Evolutionary conservation across 2,329 filamentous ascomycete species (phyloP).

Genomic region (Nothomitra cinnamomea): DNA sequence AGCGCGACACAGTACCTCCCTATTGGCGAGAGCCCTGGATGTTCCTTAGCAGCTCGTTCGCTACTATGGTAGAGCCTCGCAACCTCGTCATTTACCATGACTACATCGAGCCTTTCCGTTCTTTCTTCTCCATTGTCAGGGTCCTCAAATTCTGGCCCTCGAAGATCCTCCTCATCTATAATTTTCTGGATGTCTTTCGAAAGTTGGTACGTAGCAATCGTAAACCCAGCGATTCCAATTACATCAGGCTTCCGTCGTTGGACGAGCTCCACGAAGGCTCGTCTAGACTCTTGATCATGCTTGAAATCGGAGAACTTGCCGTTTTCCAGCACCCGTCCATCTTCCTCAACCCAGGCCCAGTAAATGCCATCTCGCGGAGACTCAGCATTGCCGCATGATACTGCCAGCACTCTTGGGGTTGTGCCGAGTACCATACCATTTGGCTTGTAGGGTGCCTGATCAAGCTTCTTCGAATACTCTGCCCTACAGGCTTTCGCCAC

Average conservation of each 20-base stretch:
- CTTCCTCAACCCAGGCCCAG: slow-evolving; percentile 89
- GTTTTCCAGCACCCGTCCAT: slow-evolving; percentile 74
- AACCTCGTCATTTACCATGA: slow-evolving; percentile 91
- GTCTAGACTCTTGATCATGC: slow-evolving; percentile 43
- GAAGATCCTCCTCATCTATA: slow-evolving; percentile 59
- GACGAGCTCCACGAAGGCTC: slow-evolving; percentile 62
- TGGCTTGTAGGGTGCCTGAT: slow-evolving; percentile 91
- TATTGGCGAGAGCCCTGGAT: slow-evolving; percentile 61
- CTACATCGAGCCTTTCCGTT: slow-evolving; percentile 67
- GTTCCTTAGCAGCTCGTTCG: slow-evolving; percentile 58
- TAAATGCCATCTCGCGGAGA: slow-evolving; percentile 59
- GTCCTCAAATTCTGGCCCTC: slow-evolving; percentile 68
- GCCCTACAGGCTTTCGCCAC: slow-evolving; percentile 78
- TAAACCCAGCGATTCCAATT: slow-evolving; percentile 75
- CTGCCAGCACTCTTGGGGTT: slow-evolving; percentile 65
- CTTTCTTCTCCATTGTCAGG: slow-evolving; percentile 57
- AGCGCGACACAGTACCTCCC: slow-evolving; percentile 81
- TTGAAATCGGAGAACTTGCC: slow-evolving; percentile 72
- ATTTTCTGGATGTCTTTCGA: slow-evolving; percentile 67
- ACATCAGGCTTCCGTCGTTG: slow-evolving; percentile 74
- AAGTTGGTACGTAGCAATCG: slow-evolving; percentile 69
- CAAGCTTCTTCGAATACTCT: slow-evolving; percentile 74
- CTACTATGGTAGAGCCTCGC: slow-evolving; percentile 93
- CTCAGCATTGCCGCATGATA: slow-evolving; percentile 73
- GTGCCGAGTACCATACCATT: slow-evolving; percentile 84